Evolutionary conservation across 1,139 yeast genomes (phyloP).

Genomic region (Zygosaccharomyces sapae): DNA sequence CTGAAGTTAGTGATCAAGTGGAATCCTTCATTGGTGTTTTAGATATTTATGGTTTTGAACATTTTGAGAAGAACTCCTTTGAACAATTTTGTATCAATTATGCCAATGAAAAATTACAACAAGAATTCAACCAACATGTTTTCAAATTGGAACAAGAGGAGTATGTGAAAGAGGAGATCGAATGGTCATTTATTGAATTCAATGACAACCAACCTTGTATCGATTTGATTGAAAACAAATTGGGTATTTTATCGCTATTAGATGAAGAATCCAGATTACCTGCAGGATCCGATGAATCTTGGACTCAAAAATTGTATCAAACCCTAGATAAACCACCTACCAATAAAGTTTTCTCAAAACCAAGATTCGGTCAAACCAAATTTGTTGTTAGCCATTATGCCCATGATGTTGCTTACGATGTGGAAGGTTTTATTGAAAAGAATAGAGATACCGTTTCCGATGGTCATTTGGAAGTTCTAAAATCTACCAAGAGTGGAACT

Average conservation of each 20-base stretch:
- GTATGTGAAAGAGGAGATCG: constrained; percentile 84
- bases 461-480: constrained; percentile 84
- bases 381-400: constrained; percentile 94
- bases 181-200: constrained; percentile 96
- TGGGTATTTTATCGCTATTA: constrained; percentile 81
- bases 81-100: constrained; percentile 98
- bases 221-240: constrained; percentile 79
- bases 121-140: constrained; percentile 95
- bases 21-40: constrained; percentile 88
- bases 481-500: constrained; percentile 61
- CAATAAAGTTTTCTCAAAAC: constrained; percentile 79
- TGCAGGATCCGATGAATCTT: constrained; percentile 87
- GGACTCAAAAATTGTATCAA: constrained; percentile 87
- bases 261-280: constrained; percentile 97
- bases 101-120: constrained; percentile 96
- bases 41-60: constrained; percentile 97
- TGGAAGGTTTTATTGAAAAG: constrained; percentile 94
- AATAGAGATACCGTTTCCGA: constrained; percentile 97
- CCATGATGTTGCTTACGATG: constrained; percentile 85
- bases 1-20: constrained; percentile 55
- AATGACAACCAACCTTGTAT: constrained; percentile 98
- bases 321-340: constrained; percentile 78
- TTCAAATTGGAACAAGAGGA: constrained; percentile 97
- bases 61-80: constrained; percentile 87
- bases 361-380: constrained; percentile 89